Evolutionary conservation across 805 yeast species (phyloP).

Genomic region (Limtongia smithiae): DNA sequence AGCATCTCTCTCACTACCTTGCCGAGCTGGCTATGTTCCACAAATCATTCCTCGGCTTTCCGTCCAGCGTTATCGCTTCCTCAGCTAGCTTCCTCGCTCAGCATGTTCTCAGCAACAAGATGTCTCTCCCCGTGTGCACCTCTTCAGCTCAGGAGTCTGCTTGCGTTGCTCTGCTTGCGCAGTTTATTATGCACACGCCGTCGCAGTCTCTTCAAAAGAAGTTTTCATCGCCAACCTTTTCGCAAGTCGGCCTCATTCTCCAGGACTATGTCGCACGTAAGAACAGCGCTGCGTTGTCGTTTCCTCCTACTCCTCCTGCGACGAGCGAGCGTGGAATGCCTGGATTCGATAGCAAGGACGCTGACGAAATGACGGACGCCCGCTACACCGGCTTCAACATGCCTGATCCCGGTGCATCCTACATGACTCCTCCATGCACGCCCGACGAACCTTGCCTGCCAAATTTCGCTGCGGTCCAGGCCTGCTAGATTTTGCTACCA

Average conservation of each 20-base stretch:
- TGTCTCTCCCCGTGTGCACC: background rate
- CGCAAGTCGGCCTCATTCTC: constrained; percentile 29
- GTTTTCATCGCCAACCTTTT: constrained; percentile 33
- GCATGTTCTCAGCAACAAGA: constrained; percentile 23
- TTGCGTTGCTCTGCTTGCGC: constrained; percentile 37
- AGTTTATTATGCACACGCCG: constrained; percentile 37
- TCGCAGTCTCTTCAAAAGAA: constrained; percentile 40
- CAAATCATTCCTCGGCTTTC: constrained; percentile 33
- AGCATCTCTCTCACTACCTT: constrained; percentile 36
- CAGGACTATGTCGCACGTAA: constrained; percentile 27
- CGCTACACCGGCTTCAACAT: background rate
- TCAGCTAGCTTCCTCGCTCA: constrained; percentile 39
- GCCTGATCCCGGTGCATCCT: background rate
- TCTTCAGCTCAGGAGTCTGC: constrained; percentile 30
- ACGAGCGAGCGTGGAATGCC: constrained; percentile 6
- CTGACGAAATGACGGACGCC: background rate
- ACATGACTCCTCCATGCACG: constrained; percentile 25
- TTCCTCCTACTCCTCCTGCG: constrained; percentile 29
- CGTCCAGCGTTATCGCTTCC: constrained; percentile 37
- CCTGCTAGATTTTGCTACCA: too few species aligned
- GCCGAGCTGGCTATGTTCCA: constrained; percentile 39
- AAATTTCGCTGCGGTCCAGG: background rate
- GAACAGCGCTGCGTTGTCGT: constrained; percentile 12
- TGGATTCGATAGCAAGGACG: background rate
- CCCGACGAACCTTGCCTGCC: constrained; percentile 16